Evolutionary conservation across 129 eudicot genomes (phyloP), one percentile per base, ranked within the genome.

Genomic region (Helichrysum umbraculigerum): DNA sequence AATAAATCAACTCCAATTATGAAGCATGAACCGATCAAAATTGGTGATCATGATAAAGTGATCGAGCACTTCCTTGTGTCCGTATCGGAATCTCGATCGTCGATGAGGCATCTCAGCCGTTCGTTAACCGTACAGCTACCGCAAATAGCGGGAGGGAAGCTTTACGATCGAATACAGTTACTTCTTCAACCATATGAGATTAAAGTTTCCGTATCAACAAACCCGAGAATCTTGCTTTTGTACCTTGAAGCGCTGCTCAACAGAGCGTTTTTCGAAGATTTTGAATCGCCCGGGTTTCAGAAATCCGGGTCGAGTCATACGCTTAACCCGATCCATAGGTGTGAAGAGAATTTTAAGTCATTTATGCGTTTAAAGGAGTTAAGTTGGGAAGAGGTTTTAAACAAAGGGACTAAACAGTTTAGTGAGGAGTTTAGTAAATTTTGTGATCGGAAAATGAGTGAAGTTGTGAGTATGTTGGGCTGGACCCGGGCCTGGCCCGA

Each of bases 401-500:
- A 67, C 75, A 94, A 91, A 68, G 99, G 99, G 39, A 94, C 99
- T 0, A 87, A 78, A 57, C 97, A 89, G 79, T 94, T 91, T 62
- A 87, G 96, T 56, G 96, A 94, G 54, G 96, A 94, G 21, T 94
- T 94, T 37, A 94, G 99, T 66, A 84, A 84, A 75, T 94, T 94
- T 73, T 94, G 99, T 32, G 99, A 94, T 20, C 57, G 94, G 76
- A 94, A 94, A 62, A 94, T 94, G 99, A 91, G 99, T 71, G 96
- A 94, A 39, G 89, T 91, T 73, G 99, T 94, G 59, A 87, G 86
- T 7, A 81, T 91, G 90, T 62, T 94, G 66, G 99, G 97, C 19
- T 94, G 97, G 99, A 89, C 85, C 75, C 87, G 88, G 20, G 96
- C 99, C 8, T 94, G 97, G 99, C 93, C 99, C 2, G 99, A 94